Conservation (phyloP, 768 basidiomycete species). For the Mycena kentingensis region DNA sequence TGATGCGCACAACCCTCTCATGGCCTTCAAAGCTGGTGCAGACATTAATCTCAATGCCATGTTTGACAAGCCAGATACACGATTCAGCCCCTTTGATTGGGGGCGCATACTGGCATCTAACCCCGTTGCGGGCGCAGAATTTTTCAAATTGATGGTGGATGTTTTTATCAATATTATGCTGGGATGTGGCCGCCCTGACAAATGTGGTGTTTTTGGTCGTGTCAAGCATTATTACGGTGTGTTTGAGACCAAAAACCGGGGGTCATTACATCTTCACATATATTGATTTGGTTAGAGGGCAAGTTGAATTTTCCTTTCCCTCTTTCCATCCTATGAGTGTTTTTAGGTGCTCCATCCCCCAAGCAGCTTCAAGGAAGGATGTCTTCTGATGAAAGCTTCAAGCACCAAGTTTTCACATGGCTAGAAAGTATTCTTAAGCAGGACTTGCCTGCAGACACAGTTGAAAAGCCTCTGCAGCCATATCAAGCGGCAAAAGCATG, state of each 20-base stretch:
- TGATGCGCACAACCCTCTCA: constrained; percentile 21
- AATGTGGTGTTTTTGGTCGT: constrained; percentile 32
- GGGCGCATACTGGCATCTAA: constrained; percentile 26
- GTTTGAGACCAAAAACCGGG: constrained; percentile 33
- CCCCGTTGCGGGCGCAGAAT: constrained; percentile 36
- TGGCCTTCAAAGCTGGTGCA: constrained; percentile 14
- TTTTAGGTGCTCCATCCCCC: constrained; percentile 13
- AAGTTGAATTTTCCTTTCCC: too few species aligned
- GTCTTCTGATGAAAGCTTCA: constrained; percentile 4
- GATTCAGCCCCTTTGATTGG: constrained; percentile 10
- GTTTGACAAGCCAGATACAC: constrained; percentile 10
- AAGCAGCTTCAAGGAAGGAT: constrained; percentile 9
- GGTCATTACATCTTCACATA: constrained; percentile 31
- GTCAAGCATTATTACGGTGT: constrained; percentile 29
- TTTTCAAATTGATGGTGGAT: constrained; percentile 34
- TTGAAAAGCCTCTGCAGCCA: background rate
- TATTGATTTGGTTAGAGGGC: constrained; percentile 9
- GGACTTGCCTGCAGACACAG: constrained; percentile 5
- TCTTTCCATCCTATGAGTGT: background rate
- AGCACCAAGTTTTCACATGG: constrained; percentile 1
- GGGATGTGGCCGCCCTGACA: constrained; percentile 13
- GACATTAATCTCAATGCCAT: constrained; percentile 24
- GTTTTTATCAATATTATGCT: constrained; percentile 28
- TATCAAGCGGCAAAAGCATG: background rate
- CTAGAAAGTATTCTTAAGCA: constrained; percentile 7